Base-by-base conservation (phyloP, 2,329 filamentous ascomycete species). In the Hymenoscyphus repandus region DNA sequence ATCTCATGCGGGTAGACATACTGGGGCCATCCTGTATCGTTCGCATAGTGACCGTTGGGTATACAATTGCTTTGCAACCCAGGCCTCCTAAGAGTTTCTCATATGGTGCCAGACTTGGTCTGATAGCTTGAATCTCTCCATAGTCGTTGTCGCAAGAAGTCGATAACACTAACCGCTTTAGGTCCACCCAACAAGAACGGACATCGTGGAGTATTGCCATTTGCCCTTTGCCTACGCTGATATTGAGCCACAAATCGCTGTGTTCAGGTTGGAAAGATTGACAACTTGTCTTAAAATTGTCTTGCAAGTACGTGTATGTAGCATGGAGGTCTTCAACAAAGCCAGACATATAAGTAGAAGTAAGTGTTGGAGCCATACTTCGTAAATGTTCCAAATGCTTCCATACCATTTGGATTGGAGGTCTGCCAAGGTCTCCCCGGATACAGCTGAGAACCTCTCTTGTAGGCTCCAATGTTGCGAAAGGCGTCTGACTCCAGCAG, bases 91-190 rank as follows among this genome's bases (percentile, higher is more conserved):
- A 36, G 0, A 64, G 45, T 22, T 57, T 60, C 44, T 62, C 54
- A 33, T 55, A 63, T 1, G 40, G 55, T 40, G 53, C 58, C 15
- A 64, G 39, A 12, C 53, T 47, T 15, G 45, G 48, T 30, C 55
- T 42, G 5, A 64, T 52, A 9, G 59, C 57, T 50, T 62, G 57
- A 1, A 59, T 45, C 2, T 34, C 32, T 0, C 58, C 58, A 7
- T 55, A 51, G 50, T 65, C 63, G 7, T 55, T 52, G 51, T 65
- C 63, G 17, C 44, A 55, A 1, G 61, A 59, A 38, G 57, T 64
- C 1, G 53, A 59, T 2, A 63, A 42, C 2, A 63, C 52, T 1
- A 65, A 56, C 2, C 57, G 33, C 3, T 54, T 32, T n/a, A 58
- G 42, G 2, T 38, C 44, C 5, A 52, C 44, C 62, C 60, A 64